Evolutionary conservation across 108 stramenopile species (phyloP).

Genomic region (Aurantiochytrium sp.): DNA sequence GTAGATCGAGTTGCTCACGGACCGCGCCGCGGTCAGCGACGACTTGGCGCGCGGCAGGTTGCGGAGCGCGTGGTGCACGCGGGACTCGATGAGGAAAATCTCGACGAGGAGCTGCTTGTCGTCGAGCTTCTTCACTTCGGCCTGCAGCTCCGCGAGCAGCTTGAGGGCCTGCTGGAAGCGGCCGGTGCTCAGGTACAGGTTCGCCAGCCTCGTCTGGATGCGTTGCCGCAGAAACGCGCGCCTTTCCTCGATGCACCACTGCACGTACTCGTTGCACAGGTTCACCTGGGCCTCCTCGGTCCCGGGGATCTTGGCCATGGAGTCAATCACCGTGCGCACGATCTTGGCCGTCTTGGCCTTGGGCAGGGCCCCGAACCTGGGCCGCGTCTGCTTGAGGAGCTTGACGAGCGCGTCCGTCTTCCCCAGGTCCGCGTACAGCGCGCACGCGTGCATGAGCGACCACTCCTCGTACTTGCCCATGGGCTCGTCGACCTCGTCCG

Average conservation of each 20-base stretch:
- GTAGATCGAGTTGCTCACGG: constrained; percentile 91
- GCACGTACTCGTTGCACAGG: constrained; percentile 77
- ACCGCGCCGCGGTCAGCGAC: constrained; percentile 89
- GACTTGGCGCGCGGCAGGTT: constrained; percentile 96
- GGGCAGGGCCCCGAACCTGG: constrained; percentile 81
- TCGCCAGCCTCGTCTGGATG: constrained; percentile 86
- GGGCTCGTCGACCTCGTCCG: neutral
- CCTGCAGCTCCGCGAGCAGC: constrained; percentile 74
- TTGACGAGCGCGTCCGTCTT: constrained; percentile 72
- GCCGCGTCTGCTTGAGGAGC: constrained; percentile 64
- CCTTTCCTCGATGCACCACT: constrained; percentile 86
- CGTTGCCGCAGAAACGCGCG: constrained; percentile 93
- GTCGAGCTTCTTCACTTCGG: constrained; percentile 96
- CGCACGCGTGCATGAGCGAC: constrained; percentile 80
- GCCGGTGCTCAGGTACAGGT: constrained; percentile 73
- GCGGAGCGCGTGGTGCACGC: constrained; percentile 86
- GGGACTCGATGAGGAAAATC: constrained; percentile 86
- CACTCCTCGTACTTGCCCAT: constrained; percentile 63
- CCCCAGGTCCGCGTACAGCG: constrained; percentile 66
- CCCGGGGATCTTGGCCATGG: constrained; percentile 77
- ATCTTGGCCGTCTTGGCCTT: constrained; percentile 98
- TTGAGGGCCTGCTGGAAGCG: constrained; percentile 75
- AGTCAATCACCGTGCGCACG: constrained; percentile 78
- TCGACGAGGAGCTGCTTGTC: constrained; percentile 98
- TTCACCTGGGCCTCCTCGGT: constrained; percentile 71